Base-by-base conservation (phyloP, 2,329 filamentous ascomycete species). In the Hymenoscyphus fraxineus region DNA sequence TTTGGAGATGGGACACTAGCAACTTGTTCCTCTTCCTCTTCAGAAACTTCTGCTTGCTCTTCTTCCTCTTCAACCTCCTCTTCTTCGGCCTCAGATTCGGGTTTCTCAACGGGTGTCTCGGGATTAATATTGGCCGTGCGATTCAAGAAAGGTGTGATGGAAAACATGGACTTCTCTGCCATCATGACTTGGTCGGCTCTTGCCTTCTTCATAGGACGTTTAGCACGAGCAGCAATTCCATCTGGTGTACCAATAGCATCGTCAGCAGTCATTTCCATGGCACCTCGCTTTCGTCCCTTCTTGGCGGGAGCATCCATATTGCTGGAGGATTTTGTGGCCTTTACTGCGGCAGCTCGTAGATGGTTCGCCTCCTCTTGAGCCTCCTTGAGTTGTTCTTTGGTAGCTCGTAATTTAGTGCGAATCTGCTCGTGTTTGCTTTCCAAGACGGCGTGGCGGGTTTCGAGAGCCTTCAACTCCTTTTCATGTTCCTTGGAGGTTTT, bases 91-190 rank as follows among this genome's bases (percentile, higher is more conserved):
- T 67, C 67, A 39, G 16, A 35, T 27, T 66, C 60, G 10, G 47
- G 19, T 19, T 66, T 66, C 32, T 69, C 61, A 60, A 67, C 39
- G 69, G 70, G 67, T 16, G 67, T 68, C 39, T 78, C 80, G 38
- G 80, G 78, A n/a, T 79, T 77, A 15, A 88, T 79, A 68, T 81
- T 88, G 66, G 82, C 87, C 32, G 86, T 88, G 60, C 89, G 87
- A 76, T 93, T 96, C 66, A 98, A 81, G 80, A 96, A 97, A 0
- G 94, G 94, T 0, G 94, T 98, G 68, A 97, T 92, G 3, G 93
- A 97, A 77, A 98, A 97, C 2, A 85, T 88, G 0, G 93, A 97
- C 77, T 97, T 97, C 73, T 96, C 92, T 38, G 91, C 92, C 5
- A 90, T 80, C 63, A 86, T 78, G 1, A 85, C 82, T 44, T 85